Percentiles rank a stretch among this genome's conserved stretches.
These are phyloP conservation scores for Punctularia strigosozonata DNA, from an alignment of 768 basidiomycete genomes.

Conservation along the genomic window DNA sequence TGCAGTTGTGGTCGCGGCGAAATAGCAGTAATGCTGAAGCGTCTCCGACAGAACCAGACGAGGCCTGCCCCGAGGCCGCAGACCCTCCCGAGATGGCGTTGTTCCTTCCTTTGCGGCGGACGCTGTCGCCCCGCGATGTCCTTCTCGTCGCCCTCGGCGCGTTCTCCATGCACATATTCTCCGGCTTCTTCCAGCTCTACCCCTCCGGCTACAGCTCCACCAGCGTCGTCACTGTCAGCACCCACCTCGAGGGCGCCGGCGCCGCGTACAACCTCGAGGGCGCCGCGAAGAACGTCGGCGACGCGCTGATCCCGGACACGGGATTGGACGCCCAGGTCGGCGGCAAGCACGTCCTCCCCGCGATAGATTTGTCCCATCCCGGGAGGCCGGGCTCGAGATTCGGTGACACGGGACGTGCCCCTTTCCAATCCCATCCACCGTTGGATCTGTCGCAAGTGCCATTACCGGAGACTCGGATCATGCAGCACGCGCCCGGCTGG, in stretches of 20 bases:
- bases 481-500: conserved; percentile 72
- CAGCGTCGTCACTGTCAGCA: conserved; percentile 11
- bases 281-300: background rate
- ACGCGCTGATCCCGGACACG: background rate
- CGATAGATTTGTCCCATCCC: background rate
- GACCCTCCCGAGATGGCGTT: too few relatives aligned
- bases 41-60: too few relatives aligned
- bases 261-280: background rate
- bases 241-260: conserved; percentile 10
- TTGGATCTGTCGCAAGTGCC: background rate
- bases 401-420: too few relatives aligned
- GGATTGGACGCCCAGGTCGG: too few relatives aligned
- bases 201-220: conserved; percentile 19
- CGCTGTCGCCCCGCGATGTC: conserved; percentile 43
- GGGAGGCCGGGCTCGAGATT: conserved; percentile 5
- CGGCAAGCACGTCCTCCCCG: background rate
- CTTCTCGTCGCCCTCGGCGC: conserved; percentile 50
- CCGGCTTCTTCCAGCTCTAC: conserved; percentile 24
- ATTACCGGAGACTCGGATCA: conserved; percentile 42
- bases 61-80: too few relatives aligned
- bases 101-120: too few relatives aligned
- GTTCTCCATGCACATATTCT: conserved; percentile 40
- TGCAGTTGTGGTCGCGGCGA: too few relatives aligned
- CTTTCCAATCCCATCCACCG: background rate
- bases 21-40: too few relatives aligned